Evolutionary conservation across 225 moss, liverwort and hornwort genomes (phyloP).

Genomic region (Sphagnum contortum): DNA sequence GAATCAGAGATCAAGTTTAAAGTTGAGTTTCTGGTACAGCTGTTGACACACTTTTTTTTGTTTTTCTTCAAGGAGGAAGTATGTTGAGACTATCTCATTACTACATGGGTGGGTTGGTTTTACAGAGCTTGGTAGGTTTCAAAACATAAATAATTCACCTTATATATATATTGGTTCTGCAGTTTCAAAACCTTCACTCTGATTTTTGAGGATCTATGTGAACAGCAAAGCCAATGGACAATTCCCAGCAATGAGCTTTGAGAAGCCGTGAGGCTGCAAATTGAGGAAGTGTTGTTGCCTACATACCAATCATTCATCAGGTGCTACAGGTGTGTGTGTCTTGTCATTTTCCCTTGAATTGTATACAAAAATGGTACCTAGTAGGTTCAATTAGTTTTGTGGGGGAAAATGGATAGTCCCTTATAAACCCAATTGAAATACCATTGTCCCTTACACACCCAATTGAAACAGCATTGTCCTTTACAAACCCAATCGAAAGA

Average conservation of each 20-base stretch:
- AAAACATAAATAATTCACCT: neutral
- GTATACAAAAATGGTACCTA: too few species aligned
- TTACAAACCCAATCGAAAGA: too few species aligned
- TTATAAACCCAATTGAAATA: neutral
- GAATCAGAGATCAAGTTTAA: neutral
- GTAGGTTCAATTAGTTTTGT: too few species aligned
- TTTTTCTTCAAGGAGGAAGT: too few species aligned
- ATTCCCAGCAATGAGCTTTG: constrained; percentile 72
- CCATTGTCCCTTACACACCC: too few species aligned
- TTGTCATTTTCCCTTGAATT: too few species aligned
- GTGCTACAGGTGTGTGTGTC: constrained; percentile 49
- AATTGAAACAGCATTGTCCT: too few species aligned
- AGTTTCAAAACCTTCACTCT: constrained; percentile 81
- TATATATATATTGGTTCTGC: neutral
- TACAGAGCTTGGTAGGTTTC: neutral
- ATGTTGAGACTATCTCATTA: too few species aligned
- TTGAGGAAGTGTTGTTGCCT: constrained; percentile 79
- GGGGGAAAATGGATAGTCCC: neutral
- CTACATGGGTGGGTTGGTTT: neutral
- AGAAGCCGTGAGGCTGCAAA: constrained; percentile 74
- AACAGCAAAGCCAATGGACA: constrained; percentile 84
- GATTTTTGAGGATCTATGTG: constrained; percentile 69
- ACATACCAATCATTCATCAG: constrained; percentile 80
- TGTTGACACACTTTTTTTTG: too few species aligned
- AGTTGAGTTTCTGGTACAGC: neutral